Conservation (phyloP, 116 monocot species). For the Dioscorea cayenensis region DNA sequence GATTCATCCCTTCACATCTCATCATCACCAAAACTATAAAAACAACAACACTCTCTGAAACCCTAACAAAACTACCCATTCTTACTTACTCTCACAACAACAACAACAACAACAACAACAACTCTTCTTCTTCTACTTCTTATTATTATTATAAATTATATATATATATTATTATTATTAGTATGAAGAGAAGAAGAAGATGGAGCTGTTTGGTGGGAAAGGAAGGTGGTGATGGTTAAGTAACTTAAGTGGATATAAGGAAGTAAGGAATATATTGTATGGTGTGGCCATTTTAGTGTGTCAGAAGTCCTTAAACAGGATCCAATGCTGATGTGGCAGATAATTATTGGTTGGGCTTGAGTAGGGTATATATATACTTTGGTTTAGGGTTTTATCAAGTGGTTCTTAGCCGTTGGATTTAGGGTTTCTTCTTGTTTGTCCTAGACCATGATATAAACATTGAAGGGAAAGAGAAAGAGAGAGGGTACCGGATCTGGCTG, state of each 20-base stretch:
- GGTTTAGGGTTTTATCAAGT: too few species aligned
- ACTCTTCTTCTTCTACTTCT: not conserved
- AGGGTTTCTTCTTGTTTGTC: too few species aligned
- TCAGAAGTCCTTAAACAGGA: not conserved
- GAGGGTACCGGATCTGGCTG: too few species aligned
- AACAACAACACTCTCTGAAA: not conserved
- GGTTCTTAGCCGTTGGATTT: too few species aligned
- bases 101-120: not conserved
- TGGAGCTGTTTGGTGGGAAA: not conserved
- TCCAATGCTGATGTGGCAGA: not conserved
- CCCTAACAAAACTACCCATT: not conserved
- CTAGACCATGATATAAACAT: too few species aligned
- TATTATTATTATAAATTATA: not conserved
- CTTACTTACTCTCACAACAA: not conserved
- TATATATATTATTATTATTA: too few species aligned
- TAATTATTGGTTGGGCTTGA: not conserved
- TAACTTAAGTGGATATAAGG: not conserved
- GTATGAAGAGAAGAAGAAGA: not conserved
- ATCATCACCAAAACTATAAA: not conserved
- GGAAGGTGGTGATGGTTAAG: not conserved
- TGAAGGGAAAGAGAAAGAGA: too few species aligned
- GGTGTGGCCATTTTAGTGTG: not conserved
- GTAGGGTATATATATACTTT: too few species aligned
- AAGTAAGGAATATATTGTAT: not conserved
- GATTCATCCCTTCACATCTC: slow-evolving; percentile 11